A percentile compares a stretch with the other conserved stretches of the same genome.
phyloP scores from a whole-genome alignment of 108 stramenopile genomes.

The Seminavis robusta region DNA sequence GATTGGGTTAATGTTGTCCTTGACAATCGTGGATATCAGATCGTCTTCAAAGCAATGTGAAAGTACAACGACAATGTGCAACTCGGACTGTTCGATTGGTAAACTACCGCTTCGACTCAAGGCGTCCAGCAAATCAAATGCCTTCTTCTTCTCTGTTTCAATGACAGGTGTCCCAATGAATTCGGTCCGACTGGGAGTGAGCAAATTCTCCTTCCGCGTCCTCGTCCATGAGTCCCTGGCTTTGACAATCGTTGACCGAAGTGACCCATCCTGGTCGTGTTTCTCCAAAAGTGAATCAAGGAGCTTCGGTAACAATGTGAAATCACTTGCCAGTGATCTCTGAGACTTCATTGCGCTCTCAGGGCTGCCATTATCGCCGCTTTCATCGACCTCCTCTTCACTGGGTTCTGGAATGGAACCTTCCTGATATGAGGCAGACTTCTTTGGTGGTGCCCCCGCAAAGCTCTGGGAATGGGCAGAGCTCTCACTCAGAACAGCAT shows the following conservation, averaged over 20 bases:
- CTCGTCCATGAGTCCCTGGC: slow-evolving; percentile 23
- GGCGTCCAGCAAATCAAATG: slow-evolving; percentile 72
- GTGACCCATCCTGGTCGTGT: slow-evolving; percentile 19
- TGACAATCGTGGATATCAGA: slow-evolving; percentile 51
- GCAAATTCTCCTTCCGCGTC: slow-evolving; percentile 32
- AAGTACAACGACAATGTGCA: slow-evolving; percentile 64
- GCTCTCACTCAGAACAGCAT: not conserved
- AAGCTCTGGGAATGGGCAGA: not conserved
- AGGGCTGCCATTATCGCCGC: not conserved
- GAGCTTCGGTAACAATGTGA: slow-evolving; percentile 42
- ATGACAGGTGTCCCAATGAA: slow-evolving; percentile 17
- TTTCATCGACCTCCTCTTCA: not conserved
- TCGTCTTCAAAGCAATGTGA: slow-evolving; percentile 64
- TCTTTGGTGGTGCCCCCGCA: not conserved
- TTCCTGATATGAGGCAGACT: not conserved
- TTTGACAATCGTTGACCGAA: slow-evolving; percentile 56
- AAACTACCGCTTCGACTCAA: slow-evolving; percentile 58
- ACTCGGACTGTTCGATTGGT: slow-evolving; percentile 35
- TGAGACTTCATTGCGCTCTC: not conserved
- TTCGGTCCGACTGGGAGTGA: not conserved
- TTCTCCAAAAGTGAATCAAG: slow-evolving; percentile 47
- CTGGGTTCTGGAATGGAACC: not conserved
- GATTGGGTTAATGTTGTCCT: slow-evolving; percentile 75
- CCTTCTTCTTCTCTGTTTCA: slow-evolving; percentile 36
- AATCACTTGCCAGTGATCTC: slow-evolving; percentile 23